Evolutionary conservation across 768 basidiomycete genomes (phyloP), one percentile per base, ranked within the genome.

Genomic region (Termitomyces eurrhizus): DNA sequence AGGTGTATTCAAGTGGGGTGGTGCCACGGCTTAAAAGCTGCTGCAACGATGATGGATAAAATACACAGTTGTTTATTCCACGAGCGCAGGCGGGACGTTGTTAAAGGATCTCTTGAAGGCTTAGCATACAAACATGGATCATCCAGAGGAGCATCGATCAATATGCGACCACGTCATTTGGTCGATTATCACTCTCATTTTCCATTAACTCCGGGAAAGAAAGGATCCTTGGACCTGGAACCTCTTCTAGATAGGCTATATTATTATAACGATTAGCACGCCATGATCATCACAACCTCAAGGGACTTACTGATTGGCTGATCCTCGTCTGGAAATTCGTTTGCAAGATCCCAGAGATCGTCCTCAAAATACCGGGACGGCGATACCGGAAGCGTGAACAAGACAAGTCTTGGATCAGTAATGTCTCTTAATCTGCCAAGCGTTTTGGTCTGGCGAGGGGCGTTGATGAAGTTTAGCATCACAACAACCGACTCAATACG

Each of bases 331-430:
- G 64, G 65, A 46, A 60, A 66, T 55, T 59, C 54, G 24, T 35
- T 60, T 11, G 67, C 67, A 49, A 68, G 63, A 51, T 66, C 63
- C 63, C 67, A 68, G 11, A 66, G 29, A 57, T 68, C 63, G 54
- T 66, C 65, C 52, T 68, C 67, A 7, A 68, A 60, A 57, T 58
- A 68, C 21, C 57, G 33, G 46, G 56, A 63, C 35, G 37, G 13
- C 12, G 57, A 51, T 44, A 61, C 21, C 14, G 65, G 61, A 35
- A 68, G 58, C 24, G 62, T 66, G 54, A 68, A 68, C 42, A 62
- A 11, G 12, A 65, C 60, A 12, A 66, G 36, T 16, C 62, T 57
- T 12, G 58, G 13, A 36, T 68, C 65, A 37, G 59, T 56, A 16
- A 64, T 57, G 26, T 58, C 55, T 35, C 58, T 58, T 16, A 63